Percentiles rank a stretch among this genome's conserved stretches.
These are phyloP conservation scores for Zizania latifolia DNA, from an alignment of 176 grass and related monocot species.

Conservation along the genomic window DNA sequence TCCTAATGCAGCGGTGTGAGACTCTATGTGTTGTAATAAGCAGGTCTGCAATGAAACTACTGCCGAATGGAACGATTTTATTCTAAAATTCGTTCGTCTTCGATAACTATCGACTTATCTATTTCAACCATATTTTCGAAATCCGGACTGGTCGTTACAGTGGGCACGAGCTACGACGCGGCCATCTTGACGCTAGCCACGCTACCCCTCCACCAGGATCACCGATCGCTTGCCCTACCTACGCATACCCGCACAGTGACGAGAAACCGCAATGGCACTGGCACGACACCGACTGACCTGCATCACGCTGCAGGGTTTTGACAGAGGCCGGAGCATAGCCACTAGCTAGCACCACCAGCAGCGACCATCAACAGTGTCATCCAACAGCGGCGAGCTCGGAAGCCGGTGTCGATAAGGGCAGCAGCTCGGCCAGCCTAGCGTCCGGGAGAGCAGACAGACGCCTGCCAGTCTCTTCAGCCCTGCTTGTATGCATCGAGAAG, in stretches of 20 bases:
- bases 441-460: too few relatives aligned
- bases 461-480: not conserved
- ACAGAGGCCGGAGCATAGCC: not conserved
- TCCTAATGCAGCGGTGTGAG: too few relatives aligned
- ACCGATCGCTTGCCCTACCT: not conserved
- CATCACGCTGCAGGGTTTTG: not conserved
- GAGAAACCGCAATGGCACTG: not conserved
- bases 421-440: too few relatives aligned
- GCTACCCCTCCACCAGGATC: too few relatives aligned
- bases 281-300: not conserved
- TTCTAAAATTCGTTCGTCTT: too few relatives aligned
- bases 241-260: not conserved
- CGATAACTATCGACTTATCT: too few relatives aligned
- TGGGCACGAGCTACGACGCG: not conserved
- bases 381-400: not conserved
- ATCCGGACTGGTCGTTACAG: too few relatives aligned
- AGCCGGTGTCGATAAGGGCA: not conserved
- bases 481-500: not conserved
- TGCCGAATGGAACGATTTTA: too few relatives aligned
- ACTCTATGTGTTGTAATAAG: too few relatives aligned
- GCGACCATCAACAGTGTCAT: slow-evolving; percentile 1
- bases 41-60: too few relatives aligned
- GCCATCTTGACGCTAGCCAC: not conserved
- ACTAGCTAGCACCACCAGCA: not conserved
- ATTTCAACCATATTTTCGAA: too few relatives aligned